Conservation (phyloP, 2,329 filamentous ascomycete species). For the Fusarium goolgardi region DNA sequence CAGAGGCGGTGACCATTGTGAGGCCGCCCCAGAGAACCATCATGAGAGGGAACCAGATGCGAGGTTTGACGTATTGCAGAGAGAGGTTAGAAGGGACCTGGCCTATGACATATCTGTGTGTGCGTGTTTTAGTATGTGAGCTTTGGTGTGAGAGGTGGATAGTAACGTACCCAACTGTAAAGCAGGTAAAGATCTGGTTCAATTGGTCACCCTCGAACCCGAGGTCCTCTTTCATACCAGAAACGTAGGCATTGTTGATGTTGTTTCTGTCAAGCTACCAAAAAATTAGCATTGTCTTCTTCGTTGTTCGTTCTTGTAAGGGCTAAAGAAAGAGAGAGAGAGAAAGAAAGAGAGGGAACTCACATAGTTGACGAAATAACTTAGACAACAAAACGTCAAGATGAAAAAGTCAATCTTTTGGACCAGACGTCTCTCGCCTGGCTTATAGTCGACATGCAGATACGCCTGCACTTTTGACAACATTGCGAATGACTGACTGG, state of each 20-base stretch:
- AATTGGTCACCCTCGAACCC: constrained; percentile 59
- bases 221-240: constrained; percentile 61
- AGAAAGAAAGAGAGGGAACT: constrained; percentile 21
- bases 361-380: constrained; percentile 67
- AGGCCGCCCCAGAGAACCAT: constrained; percentile 73
- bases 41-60: constrained; percentile 72
- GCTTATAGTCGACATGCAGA: constrained; percentile 51
- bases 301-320: too few relatives aligned
- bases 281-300: neutral
- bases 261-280: constrained; percentile 55
- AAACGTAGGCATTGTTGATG: constrained; percentile 56
- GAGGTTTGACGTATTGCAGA: constrained; percentile 70
- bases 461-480: constrained; percentile 48
- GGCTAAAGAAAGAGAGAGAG: neutral
- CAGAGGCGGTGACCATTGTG: constrained; percentile 66
- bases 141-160: neutral
- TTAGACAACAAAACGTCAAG: constrained; percentile 71
- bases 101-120: constrained; percentile 59
- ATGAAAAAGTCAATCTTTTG: constrained; percentile 74
- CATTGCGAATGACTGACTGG: constrained; percentile 11
- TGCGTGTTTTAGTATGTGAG: neutral
- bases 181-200: constrained; percentile 54
- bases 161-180: constrained; percentile 51
- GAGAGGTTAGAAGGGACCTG: constrained; percentile 72
- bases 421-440: constrained; percentile 60